Base-by-base conservation (phyloP, 176 grass and related monocot species). In the Thalia dealbata region DNA sequence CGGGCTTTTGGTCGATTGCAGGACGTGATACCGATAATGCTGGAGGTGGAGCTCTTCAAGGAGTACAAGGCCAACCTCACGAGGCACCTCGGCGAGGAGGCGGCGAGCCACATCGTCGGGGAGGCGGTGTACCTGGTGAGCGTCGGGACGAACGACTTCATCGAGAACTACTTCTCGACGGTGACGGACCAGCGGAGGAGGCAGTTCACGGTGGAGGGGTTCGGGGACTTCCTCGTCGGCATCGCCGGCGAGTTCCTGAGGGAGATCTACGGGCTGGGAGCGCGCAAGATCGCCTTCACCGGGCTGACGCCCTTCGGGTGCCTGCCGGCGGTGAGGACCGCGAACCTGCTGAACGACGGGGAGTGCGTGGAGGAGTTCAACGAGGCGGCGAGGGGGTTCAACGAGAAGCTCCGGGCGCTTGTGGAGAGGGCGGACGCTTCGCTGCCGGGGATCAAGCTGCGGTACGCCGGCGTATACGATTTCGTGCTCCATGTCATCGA, bases 71-170 rank as follows among this genome's bases (percentile, higher is more conserved):
- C 41, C 0, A 68, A 81, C 0, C 82, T 96, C 3, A 70, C 80
- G 0, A 26, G 23, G 0, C 58, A 92, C 58, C 61, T 61, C 12
- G 93, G 93, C 0, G 6, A 1, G 14, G 72, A 24, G 13, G 1
- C 0, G 6, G 89, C 93, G 0, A 54, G 44, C 35, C 52, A 83
- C 48, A 92, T 85, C 75, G 35, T 96, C 38, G 63, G 69, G 13
- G 87, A 92, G 38, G 86, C 93, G 3, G 56, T 84, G 12, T 96
- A 92, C 80, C 3, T 96, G 5, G 77, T 96, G 7, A 96, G 93
- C 76, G 41, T 96, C 45, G 93, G 93, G 75, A 92, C 93, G 61
- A 96, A 96, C 50, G 93, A 96, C 76, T 96, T 92, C 75, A 74
- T 92, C 0, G 89, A 92, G 79, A 96, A 96, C 84, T 96, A 96